These are phyloP conservation scores for Carpinus fangiana DNA, from an alignment of 306 rosid species.

Conservation along the genomic window DNA sequence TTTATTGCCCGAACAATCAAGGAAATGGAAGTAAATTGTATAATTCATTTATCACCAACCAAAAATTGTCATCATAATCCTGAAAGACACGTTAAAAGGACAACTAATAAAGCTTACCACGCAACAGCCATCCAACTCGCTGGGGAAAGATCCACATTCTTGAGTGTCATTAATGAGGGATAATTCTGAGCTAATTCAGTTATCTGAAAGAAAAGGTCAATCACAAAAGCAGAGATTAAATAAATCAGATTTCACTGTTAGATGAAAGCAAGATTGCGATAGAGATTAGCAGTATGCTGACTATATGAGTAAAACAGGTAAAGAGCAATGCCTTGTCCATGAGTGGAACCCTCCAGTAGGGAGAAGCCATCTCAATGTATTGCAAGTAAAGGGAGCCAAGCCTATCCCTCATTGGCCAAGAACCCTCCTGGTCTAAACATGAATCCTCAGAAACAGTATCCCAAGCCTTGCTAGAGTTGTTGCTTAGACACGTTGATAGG, in stretches of 20 bases:
- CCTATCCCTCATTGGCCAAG: slow-evolving; percentile 48
- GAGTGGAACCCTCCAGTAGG: slow-evolving; percentile 66
- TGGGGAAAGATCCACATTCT: slow-evolving; percentile 79
- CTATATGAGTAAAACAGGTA: background rate
- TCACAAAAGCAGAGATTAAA: background rate
- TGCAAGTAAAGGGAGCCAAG: slow-evolving; percentile 62
- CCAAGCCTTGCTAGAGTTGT: slow-evolving; percentile 73
- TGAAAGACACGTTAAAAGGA: slow-evolving; percentile 18
- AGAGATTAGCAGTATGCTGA: background rate
- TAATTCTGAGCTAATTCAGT: slow-evolving; percentile 52
- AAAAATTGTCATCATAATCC: background rate
- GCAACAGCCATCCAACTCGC: slow-evolving; percentile 95
- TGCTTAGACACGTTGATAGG: slow-evolving; percentile 54
- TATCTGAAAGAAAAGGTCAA: slow-evolving; percentile 40
- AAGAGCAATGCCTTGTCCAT: slow-evolving; percentile 52
- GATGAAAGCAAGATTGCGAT: background rate
- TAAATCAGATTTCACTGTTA: background rate
- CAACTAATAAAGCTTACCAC: slow-evolving; percentile 54
- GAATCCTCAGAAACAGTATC: slow-evolving; percentile 69
- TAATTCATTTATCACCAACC: slow-evolving; percentile 16
- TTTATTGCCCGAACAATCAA: background rate
- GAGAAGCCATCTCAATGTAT: slow-evolving; percentile 57
- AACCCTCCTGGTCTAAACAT: slow-evolving; percentile 57
- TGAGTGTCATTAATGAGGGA: slow-evolving; percentile 59
- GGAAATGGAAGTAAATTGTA: background rate